Conservation (phyloP, 1,284 basidiomycete species). For the Marasmius fiardii region DNA sequence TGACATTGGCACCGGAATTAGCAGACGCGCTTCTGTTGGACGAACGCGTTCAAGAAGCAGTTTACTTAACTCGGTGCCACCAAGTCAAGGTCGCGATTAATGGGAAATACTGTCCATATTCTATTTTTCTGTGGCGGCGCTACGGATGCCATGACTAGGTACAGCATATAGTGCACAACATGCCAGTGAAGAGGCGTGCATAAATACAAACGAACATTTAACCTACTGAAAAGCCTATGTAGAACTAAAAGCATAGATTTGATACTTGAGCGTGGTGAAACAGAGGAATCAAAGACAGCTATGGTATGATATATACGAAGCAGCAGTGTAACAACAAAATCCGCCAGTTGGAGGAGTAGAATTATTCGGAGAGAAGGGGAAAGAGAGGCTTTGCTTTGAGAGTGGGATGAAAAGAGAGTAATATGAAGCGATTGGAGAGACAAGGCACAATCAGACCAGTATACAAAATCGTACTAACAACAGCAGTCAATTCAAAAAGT, state of each 20-base stretch:
- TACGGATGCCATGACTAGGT: not conserved
- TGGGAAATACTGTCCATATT: too few species aligned
- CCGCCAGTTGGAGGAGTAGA: not conserved
- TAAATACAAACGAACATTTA: slow-evolving; percentile 10
- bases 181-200: slow-evolving; percentile 2
- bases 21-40: not conserved
- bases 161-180: slow-evolving; percentile 14
- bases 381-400: not conserved
- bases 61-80: too few species aligned
- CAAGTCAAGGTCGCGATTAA: too few species aligned
- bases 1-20: slow-evolving; percentile 1
- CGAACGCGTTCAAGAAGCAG: too few species aligned
- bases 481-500: not conserved
- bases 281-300: not conserved
- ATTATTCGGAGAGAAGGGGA: not conserved
- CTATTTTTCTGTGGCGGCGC: slow-evolving; percentile 3
- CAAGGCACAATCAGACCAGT: slow-evolving; percentile 5
- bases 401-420: slow-evolving; percentile 2
- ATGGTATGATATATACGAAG: not conserved
- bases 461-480: slow-evolving; percentile 9
- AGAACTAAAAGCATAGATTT: slow-evolving; percentile 12
- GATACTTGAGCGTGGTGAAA: slow-evolving; percentile 2
- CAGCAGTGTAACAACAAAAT: not conserved
- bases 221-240: not conserved
- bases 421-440: slow-evolving; percentile 8